Conservation (phyloP, 345 rosid genomes). For the Dipteronia dyeriana region DNA sequence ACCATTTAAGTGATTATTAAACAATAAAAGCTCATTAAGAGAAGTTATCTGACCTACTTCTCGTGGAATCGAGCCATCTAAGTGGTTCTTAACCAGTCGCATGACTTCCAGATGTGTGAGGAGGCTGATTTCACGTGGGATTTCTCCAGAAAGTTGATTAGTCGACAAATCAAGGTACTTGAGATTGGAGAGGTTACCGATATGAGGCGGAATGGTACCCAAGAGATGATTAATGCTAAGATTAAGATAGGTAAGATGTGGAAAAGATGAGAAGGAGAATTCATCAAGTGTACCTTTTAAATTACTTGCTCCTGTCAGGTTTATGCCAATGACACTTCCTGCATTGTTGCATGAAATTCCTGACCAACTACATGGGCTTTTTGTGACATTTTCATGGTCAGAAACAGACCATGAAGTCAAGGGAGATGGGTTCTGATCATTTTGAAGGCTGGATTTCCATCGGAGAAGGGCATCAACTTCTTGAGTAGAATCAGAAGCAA, state of each 20-base stretch:
- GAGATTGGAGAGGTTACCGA: slow-evolving; percentile 28
- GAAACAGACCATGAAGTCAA: slow-evolving; percentile 20
- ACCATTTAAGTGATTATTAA: slow-evolving; percentile 26
- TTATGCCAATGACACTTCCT: slow-evolving; percentile 20
- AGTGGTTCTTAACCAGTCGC: slow-evolving; percentile 10
- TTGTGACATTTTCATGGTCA: neutral
- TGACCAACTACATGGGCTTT: slow-evolving; percentile 13
- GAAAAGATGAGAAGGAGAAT: slow-evolving; percentile 28
- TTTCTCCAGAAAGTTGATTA: slow-evolving; percentile 18
- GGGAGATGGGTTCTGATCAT: neutral
- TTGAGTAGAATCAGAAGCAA: neutral
- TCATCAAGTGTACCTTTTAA: slow-evolving; percentile 28
- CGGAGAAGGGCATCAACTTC: slow-evolving; percentile 29
- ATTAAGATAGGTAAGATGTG: slow-evolving; percentile 25
- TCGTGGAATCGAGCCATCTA: slow-evolving; percentile 23
- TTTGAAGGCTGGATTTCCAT: slow-evolving; percentile 30
- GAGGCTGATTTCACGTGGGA: slow-evolving; percentile 25
- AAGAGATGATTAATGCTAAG: slow-evolving; percentile 25
- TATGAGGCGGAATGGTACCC: slow-evolving; percentile 28
- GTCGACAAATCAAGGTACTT: slow-evolving; percentile 21
- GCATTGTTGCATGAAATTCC: slow-evolving; percentile 25
- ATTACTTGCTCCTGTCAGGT: slow-evolving; percentile 19
- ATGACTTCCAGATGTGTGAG: slow-evolving; percentile 20
- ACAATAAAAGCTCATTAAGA: neutral
- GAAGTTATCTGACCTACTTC: slow-evolving; percentile 3